Evolutionary conservation across 2,329 filamentous ascomycete species (phyloP), one percentile per base, ranked within the genome.

Genomic region (Biscogniauxia mediterranea): DNA sequence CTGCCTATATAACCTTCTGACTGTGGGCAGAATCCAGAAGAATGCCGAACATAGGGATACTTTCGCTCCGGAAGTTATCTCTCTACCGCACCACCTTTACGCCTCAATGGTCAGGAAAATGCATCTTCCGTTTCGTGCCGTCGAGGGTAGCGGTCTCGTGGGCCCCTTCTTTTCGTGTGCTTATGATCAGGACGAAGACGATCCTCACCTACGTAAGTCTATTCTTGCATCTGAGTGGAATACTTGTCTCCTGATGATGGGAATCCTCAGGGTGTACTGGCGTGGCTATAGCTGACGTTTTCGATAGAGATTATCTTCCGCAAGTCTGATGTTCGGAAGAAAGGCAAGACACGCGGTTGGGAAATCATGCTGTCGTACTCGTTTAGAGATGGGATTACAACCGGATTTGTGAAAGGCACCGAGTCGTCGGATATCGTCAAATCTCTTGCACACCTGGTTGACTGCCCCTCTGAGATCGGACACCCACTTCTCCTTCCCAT

Each of bases 251-350:
- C 4, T 17, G 21, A 8, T 25, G 13, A 46, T 6, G 21, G 17
- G 9, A 11, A 28, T 46, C 20, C 20, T 20, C 5, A 32, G 19
- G 11, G 42, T 19, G 13, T 8, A 50, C 26, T 20, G 17, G 11
- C 15, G 13, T 38, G 23, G n/a, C 17, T 23, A 5, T 15, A 8
- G 59, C 66, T 69, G 58, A 69, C 54, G 11, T 2, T 23, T 56
- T 49, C 8, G 6, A 2, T 60, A 84, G 82, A 88, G 68, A 83
- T 88, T 66, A 80, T 88, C 61, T 86, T 85, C 69, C 83, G 86
- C 66, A 88, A 88, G 73, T 86, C 83, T n/a, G 85, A 88, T 68
- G 85, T 88, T 38, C 83, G 84, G 56, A 88, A 88, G 71, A 87
- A 85, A 75, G 85, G 84, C 63, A 80, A 79, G 69, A 88, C 85